Evolutionary conservation across 345 rosid genomes (phyloP), one percentile per base, ranked within the genome.

Genomic region (Cardiospermum halicacabum): DNA sequence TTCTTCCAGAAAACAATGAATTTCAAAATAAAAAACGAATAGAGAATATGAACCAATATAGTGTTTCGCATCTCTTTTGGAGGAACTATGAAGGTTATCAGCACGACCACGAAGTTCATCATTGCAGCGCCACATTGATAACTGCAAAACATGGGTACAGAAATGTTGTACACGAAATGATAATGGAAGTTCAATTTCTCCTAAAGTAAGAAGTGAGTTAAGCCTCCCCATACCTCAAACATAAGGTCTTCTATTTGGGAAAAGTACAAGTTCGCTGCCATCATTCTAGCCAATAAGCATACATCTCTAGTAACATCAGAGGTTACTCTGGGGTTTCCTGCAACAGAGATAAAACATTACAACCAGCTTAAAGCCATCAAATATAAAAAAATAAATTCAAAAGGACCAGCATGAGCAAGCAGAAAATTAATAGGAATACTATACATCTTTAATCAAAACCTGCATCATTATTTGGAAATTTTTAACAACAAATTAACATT

Each of bases 71-170:
- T 91, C 97, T 77, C 74, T 91, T 76, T 74, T 91, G 5, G 89
- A 67, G 43, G 85, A 82, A 26, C 78, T 78, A 19, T 87, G 97
- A 69, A 91, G 86, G 67, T 82, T 88, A 72, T 89, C 88, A 31
- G 96, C 99, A 55, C 81, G 80, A 49, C 71, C 79, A 53, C 93
- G 95, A 34, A 95, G 96, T 72, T 95, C 99, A 5, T 84, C 89
- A 56, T 58, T 91, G 81, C 99, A 91, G 19, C 99, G 96, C 99
- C 97, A 95, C 99, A 95, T 95, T 32, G 99, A 95, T 75, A 95
- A 69, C 99, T 95, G 84, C 50, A 60, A n/a, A 40, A 64, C 50
- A 76, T 45, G 61, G 57, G 28, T 30, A 45, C 47, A 62, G 18
- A 22, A 51, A 51, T 21, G 48, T 43, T 50, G 47, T 40, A 42